Evolutionary conservation across 2,329 filamentous ascomycete genomes (phyloP).

Genomic region (Cladophialophora exuberans): DNA sequence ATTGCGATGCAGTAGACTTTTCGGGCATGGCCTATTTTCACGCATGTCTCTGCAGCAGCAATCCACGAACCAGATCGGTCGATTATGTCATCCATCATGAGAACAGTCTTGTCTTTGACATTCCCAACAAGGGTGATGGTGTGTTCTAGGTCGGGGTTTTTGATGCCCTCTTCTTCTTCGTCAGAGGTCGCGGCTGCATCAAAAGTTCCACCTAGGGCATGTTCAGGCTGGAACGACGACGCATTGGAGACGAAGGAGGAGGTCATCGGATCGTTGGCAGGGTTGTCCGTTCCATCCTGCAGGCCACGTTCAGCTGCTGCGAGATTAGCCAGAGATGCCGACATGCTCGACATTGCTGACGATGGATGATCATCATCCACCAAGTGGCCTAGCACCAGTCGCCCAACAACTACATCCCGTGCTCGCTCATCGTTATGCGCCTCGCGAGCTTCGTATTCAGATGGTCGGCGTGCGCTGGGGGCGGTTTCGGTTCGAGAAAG

Average conservation of each 20-base stretch:
- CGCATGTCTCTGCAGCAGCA: constrained; percentile 84
- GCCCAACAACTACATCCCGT: constrained; percentile 86
- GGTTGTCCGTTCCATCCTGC: constrained; percentile 52
- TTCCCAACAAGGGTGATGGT: constrained; percentile 98
- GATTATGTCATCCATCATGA: constrained; percentile 99
- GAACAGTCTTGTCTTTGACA: constrained; percentile 82
- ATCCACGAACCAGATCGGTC: constrained; percentile 98
- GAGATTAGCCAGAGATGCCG: constrained; percentile 61
- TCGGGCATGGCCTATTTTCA: constrained; percentile 87
- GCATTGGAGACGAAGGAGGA: constrained; percentile 78
- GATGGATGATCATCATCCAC: constrained; percentile 93
- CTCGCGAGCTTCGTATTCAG: constrained; percentile 48
- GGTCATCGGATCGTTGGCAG: constrained; percentile 82
- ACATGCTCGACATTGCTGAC: constrained; percentile 67
- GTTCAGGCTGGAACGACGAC: constrained; percentile 70
- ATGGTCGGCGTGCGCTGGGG: constrained; percentile 44
- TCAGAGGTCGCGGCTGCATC: constrained; percentile 84
- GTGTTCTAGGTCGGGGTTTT: constrained; percentile 80
- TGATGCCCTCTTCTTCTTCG: constrained; percentile 88
- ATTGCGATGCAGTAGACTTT: constrained; percentile 98
- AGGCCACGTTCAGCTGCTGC: constrained; percentile 52
- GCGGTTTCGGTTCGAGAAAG: constrained; percentile 43
- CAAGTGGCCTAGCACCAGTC: constrained; percentile 90
- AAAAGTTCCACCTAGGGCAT: constrained; percentile 79
- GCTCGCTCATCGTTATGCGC: constrained; percentile 79